Evolutionary conservation across 2,329 filamentous ascomycete genomes (phyloP).

Genomic region (Colletotrichum tropicicola): DNA sequence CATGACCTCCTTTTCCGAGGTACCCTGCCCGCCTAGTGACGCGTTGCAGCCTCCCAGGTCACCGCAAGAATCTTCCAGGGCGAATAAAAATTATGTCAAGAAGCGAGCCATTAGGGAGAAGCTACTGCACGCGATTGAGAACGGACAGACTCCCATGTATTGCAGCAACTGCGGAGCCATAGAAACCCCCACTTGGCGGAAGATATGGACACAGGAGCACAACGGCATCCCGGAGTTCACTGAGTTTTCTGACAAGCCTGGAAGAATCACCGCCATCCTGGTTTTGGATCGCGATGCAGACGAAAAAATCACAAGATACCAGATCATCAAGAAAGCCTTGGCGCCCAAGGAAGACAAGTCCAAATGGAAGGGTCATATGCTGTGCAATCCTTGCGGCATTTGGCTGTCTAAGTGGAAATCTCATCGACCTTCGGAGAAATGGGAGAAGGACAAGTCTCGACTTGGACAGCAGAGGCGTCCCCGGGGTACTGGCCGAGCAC

Average conservation of each 20-base stretch:
- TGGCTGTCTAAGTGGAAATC: slow-evolving; percentile 91
- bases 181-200: slow-evolving; percentile 95
- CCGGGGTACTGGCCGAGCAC: slow-evolving; percentile 51
- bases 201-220: slow-evolving; percentile 84
- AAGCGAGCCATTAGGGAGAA: slow-evolving; percentile 69
- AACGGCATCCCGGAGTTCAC: slow-evolving; percentile 75
- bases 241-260: slow-evolving; percentile 77
- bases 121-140: slow-evolving; percentile 71
- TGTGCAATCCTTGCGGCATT: slow-evolving; percentile 96
- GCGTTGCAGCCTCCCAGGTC: slow-evolving; percentile 45
- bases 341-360: slow-evolving; percentile 69
- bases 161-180: slow-evolving; percentile 95
- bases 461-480: slow-evolving; percentile 61
- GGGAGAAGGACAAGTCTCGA: slow-evolving; percentile 72
- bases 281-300: slow-evolving; percentile 69
- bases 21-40: slow-evolving; percentile 55
- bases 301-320: slow-evolving; percentile 72
- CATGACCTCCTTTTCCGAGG: slow-evolving; percentile 43
- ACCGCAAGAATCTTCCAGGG: slow-evolving; percentile 48
- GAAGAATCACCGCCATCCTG: slow-evolving; percentile 79
- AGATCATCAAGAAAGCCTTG: slow-evolving; percentile 81
- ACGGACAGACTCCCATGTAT: slow-evolving; percentile 86
- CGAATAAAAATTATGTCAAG: slow-evolving; percentile 71
- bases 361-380: slow-evolving; percentile 74
- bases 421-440: slow-evolving; percentile 85